Base-by-base conservation (phyloP, 2,329 filamentous ascomycete genomes). In the Westerdykella sp. region DNA sequence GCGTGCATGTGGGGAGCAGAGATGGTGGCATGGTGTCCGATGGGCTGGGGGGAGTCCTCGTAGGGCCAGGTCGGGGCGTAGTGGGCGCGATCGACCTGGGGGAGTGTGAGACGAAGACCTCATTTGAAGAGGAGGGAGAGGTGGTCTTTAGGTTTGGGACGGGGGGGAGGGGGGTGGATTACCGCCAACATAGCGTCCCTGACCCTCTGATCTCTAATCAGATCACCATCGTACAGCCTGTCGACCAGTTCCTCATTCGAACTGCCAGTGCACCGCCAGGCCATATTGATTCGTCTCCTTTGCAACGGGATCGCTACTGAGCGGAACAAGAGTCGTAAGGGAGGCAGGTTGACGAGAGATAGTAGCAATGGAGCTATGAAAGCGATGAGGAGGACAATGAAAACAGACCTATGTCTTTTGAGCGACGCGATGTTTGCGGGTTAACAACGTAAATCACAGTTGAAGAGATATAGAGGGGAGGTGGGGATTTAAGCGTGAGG, bases 1-100 rank as follows among this genome's bases (percentile, higher is more conserved):
- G 79, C 81, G 63, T 86, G 83, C 83, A 86, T 86, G 66, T 86
- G 83, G 2, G 83, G 83, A 18, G 83, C 83, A 15, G 80, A 83
- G 49, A 87, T 87, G 13, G 84, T 87, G 43, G 83, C 84, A 18
- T 67, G 59, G 62, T 80, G 74, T 39, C 84, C 83, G 60, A 87
- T 85, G 46, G 73, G 63, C 63, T 87, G 84, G 0, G 84, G 84
- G 1, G 76, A 79, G 69, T 87, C 84, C 55, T 79, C 73, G 66
- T 97, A 97, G 2, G 93, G 81, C 9, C 65, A 65, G 0, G 67
- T 59, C 3, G 87, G 85, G 12, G 85, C 79, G 69, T 91, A 97
- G 68, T 97, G 79, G 0, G 79, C 89, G 48, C 93, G 81, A 68
- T 98, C 91, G 61, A 97, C 88, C 83, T 89, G 52, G 7, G 23